Percentiles rank a stretch among this genome's conserved stretches.
Conservation (phyloP, 176 grass and related monocot genomes). For the Metroxylon sagu region DNA sequence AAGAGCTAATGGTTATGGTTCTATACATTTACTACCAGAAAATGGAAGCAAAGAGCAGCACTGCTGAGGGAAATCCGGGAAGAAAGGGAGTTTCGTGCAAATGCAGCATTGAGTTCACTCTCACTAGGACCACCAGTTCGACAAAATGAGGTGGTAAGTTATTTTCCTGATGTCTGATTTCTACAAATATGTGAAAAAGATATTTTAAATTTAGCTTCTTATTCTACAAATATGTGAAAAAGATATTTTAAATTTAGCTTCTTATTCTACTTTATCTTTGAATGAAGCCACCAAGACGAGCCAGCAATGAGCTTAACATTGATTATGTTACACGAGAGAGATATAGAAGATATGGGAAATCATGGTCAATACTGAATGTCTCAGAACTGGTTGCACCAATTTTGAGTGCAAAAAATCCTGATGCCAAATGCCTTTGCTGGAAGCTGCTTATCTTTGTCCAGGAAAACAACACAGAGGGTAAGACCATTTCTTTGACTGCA, state of each 20-base stretch:
- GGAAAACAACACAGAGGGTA: constrained; percentile 16
- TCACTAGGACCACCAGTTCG: constrained; percentile 60
- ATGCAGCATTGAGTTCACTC: constrained; percentile 61
- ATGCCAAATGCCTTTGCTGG: constrained; percentile 77
- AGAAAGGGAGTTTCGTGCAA: constrained; percentile 50
- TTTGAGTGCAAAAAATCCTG: constrained; percentile 58
- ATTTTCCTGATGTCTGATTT: not conserved
- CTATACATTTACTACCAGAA: constrained; percentile 22
- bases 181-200: constrained; percentile 1
- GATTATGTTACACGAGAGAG: constrained; percentile 46
- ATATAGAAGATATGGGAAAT: constrained; percentile 36
- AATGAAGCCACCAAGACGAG: constrained; percentile 44
- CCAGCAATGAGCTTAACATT: constrained; percentile 45
- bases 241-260: not conserved
- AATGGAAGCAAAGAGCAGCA: constrained; percentile 61
- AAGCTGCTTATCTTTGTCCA: constrained; percentile 66
- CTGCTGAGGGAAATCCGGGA: constrained; percentile 44
- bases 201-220: not conserved
- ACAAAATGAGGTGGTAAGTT: constrained; percentile 4
- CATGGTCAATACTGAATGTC: constrained; percentile 57
- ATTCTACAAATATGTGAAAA: not conserved
- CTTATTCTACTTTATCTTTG: constrained; percentile 8
- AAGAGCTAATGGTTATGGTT: not conserved
- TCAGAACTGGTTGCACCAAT: constrained; percentile 64
- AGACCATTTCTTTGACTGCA: constrained; percentile 25